Evolutionary conservation across 2,329 filamentous ascomycete species (phyloP), one percentile per base, ranked within the genome.

Genomic region (Alternaria dauci): DNA sequence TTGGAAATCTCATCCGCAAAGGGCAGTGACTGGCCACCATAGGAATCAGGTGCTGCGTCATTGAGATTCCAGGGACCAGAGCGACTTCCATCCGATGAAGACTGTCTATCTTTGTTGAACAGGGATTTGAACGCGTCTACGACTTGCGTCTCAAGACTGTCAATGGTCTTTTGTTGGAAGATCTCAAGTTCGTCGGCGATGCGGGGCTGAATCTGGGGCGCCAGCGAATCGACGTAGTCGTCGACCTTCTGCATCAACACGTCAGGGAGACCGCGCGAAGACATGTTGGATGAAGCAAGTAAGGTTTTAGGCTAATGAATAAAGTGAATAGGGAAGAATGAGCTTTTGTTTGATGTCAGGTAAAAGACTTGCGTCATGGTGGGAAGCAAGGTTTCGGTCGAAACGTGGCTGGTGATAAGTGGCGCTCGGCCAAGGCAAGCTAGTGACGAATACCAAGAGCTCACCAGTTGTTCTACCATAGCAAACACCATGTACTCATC

Each of bases 81-180:
- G 14, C 66, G 55, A 28, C 59, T 64, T 30, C 62, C 67, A 28
- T 67, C 64, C 16, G 63, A 61, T 1, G 66, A 69, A 39, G 50
- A 42, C 5, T 56, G 43, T 32, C 56, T 67, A 54, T 73, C 63
- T 20, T 67, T 70, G 28, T 66, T 68, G 59, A 74, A 74, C 0
- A 74, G 62, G 5, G 71, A 73, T 16, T 69, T 68, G 30, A 74
- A 74, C 2, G 72, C 72, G 52, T 74, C 69, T 12, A 74, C 56
- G 38, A 74, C 71, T 57, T 73, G 71, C 39, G 64, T 67, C 41
- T 74, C 72, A 6, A 74, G 66, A 34, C 70, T 73, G 54, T 74
- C 72, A 46, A 74, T 74, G 14, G 72, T 74, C 52, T 73, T 73
- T 44, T 74, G 69, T 38, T 74, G 72, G 50, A 74, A 74, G 30